A percentile compares a stretch with the other conserved stretches of the same genome.
These are phyloP conservation scores for Russula ochroleuca DNA, from an alignment of 768 basidiomycete species.

Conservation along the genomic window DNA sequence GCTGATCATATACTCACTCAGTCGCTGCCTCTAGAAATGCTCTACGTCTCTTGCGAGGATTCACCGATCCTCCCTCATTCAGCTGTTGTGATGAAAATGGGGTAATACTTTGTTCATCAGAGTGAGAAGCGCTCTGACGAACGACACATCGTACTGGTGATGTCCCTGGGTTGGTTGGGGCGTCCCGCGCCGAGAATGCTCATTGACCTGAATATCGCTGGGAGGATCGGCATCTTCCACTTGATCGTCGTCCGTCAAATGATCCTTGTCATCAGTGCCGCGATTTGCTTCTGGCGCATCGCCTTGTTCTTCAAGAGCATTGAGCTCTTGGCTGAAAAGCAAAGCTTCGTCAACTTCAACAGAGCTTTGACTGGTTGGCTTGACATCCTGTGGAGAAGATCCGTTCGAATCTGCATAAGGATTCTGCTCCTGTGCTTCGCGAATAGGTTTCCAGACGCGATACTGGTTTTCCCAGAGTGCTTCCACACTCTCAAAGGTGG, in stretches of 20 bases:
- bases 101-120: background rate
- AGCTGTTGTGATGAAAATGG: conserved; percentile 6
- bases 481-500: conserved; percentile 86
- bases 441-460: conserved; percentile 53
- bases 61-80: background rate
- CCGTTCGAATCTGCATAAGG: conserved; percentile 22
- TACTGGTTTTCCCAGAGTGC: conserved; percentile 71
- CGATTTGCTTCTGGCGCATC: conserved; percentile 28
- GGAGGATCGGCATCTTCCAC: conserved; percentile 35
- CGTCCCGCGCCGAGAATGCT: conserved; percentile 11
- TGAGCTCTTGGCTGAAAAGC: conserved; percentile 49
- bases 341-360: conserved; percentile 52
- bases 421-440: conserved; percentile 5
- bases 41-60: conserved; percentile 18
- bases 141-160: conserved; percentile 1
- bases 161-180: conserved; percentile 1
- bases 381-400: conserved; percentile 6
- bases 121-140: background rate
- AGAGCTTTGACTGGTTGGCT: conserved; percentile 31
- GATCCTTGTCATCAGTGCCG: conserved; percentile 32
- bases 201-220: conserved; percentile 24
- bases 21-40: background rate
- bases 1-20: conserved; percentile 4
- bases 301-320: conserved; percentile 36
- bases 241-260: conserved; percentile 35